A percentile compares a stretch with the other conserved stretches of the same genome.
phyloP scores from a whole-genome alignment of 768 basidiomycete species.

The Lactifluus pinguis region DNA sequence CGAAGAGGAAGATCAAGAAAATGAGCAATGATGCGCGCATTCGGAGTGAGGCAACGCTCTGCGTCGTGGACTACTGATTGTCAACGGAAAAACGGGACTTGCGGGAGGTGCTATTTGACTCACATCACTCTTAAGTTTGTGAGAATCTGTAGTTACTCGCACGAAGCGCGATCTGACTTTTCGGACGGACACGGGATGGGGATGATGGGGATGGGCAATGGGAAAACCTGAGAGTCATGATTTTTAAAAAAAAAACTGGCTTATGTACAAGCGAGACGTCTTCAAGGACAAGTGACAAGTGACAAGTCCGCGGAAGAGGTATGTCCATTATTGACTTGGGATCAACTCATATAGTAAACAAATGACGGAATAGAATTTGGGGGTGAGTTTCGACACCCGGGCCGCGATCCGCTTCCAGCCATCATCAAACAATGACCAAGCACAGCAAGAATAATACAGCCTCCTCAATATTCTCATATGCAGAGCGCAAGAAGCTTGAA shows the following conservation, averaged over 20 bases:
- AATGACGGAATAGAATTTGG: not conserved
- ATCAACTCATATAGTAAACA: not conserved
- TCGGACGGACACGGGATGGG: not conserved
- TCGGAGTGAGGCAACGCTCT: not conserved
- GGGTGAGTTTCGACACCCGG: not conserved
- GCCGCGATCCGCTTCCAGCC: not conserved
- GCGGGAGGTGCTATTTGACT: not conserved
- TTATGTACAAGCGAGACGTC: not conserved
- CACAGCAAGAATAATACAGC: slow-evolving; percentile 89
- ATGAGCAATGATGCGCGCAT: not conserved
- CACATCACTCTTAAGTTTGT: not conserved
- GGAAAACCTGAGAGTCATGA: not conserved
- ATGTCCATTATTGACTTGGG: not conserved
- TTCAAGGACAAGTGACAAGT: not conserved
- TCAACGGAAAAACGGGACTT: not conserved
- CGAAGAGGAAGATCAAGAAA: not conserved
- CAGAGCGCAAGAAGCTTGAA: slow-evolving; percentile 76
- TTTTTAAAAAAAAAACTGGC: not conserved
- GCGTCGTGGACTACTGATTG: not conserved
- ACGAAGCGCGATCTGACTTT: not conserved
- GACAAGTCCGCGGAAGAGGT: not conserved
- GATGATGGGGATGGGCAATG: not conserved
- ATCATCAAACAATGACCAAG: slow-evolving; percentile 55
- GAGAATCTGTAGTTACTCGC: not conserved
- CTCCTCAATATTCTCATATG: slow-evolving; percentile 83